Evolutionary conservation across 371 early-diverging fungal species (phyloP).

Genomic region (Quaeritorhiza haematococci): DNA sequence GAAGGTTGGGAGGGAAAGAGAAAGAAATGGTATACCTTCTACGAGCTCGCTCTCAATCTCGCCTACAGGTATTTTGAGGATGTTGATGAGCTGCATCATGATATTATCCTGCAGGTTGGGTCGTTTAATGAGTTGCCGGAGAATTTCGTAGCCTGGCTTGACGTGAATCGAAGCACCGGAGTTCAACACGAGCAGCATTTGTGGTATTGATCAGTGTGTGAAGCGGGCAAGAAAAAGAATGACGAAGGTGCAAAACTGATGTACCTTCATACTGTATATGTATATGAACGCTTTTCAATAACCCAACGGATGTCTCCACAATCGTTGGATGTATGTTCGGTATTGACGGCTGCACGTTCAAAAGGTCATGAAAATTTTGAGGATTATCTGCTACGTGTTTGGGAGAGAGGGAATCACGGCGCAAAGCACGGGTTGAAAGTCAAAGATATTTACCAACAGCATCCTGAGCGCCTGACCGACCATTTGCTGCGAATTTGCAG

Average conservation of each 20-base stretch:
- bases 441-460: conserved; percentile 32
- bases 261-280: conserved; percentile 54
- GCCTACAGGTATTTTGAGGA: conserved; percentile 32
- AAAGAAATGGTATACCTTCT: conserved; percentile 21
- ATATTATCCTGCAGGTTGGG: conserved; percentile 41
- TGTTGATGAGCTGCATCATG: conserved; percentile 33
- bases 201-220: neutral
- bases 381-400: no score
- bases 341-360: conserved; percentile 36
- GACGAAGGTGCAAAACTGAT: neutral
- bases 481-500: conserved; percentile 47
- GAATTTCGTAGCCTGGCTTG: conserved; percentile 45
- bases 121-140: conserved; percentile 37
- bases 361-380: no score
- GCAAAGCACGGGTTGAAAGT: neutral
- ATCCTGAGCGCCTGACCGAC: conserved; percentile 47
- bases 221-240: neutral
- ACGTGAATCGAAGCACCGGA: neutral
- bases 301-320: conserved; percentile 38
- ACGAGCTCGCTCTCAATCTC: conserved; percentile 26
- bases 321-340: conserved; percentile 37
- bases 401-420: neutral
- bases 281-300: conserved; percentile 44
- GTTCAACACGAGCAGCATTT: neutral
- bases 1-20: neutral